phyloP scores from a whole-genome alignment of 306 rosid species.

The Quercus suber region DNA sequence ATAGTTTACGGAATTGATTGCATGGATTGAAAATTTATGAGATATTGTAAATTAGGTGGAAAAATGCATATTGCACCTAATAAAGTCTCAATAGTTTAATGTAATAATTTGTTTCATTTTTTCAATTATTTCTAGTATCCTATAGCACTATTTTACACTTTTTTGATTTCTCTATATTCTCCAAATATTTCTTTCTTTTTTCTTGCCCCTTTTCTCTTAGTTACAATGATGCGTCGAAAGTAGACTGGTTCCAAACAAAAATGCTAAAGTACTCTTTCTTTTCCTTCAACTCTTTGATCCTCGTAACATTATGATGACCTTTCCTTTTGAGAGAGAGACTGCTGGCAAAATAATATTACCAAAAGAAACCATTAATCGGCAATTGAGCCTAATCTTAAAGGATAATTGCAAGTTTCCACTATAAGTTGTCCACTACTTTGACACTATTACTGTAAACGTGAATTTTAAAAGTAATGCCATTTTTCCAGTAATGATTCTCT shows the following conservation, averaged over 20 bases:
- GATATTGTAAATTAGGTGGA: no score
- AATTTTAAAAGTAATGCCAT: neutral
- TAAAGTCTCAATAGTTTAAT: no score
- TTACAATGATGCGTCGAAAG: neutral
- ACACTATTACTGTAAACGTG: neutral
- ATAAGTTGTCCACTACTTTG: neutral
- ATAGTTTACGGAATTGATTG: no score
- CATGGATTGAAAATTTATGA: no score
- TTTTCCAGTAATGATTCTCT: neutral
- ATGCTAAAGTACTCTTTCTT: neutral
- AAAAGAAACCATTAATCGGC: neutral
- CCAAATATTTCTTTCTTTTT: neutral
- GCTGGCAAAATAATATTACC: neutral
- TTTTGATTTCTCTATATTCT: neutral
- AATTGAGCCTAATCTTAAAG: neutral
- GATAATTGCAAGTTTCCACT: neutral
- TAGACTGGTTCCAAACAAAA: neutral
- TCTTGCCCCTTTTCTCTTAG: neutral
- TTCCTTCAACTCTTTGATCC: no score
- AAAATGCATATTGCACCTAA: no score
- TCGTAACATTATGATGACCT: no score
- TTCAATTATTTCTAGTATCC: neutral
- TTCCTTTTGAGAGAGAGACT: no score
- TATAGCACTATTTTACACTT: neutral
- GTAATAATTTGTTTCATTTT: neutral